A percentile compares a stretch with the other conserved stretches of the same genome.
These are phyloP conservation scores for Penicillium bialowiezense DNA, from an alignment of 495 filamentous ascomycete genomes.

Conservation along the genomic window DNA sequence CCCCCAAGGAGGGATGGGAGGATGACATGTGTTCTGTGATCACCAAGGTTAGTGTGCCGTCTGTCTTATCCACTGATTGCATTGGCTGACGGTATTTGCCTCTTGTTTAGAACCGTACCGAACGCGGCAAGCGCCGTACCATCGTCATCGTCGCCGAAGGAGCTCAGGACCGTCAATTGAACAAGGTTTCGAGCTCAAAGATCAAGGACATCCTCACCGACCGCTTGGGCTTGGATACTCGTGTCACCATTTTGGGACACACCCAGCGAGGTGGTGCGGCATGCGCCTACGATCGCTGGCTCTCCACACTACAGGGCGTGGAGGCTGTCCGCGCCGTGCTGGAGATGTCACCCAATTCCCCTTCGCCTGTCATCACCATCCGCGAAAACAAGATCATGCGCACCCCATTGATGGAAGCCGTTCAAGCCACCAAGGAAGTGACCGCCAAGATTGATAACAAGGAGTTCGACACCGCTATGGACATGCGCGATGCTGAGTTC, in stretches of 20 bases:
- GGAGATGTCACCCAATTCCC: conserved; percentile 80
- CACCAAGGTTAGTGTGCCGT: conserved; percentile 56
- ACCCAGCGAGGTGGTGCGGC: conserved; percentile 92
- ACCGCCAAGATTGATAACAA: conserved; percentile 74
- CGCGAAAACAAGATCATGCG: conserved; percentile 97
- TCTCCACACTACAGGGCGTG: conserved; percentile 90
- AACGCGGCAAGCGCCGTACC: conserved; percentile 90
- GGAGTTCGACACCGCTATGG: conserved; percentile 84
- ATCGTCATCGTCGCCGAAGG: conserved; percentile 98
- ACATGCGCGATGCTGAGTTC: conserved; percentile 87
- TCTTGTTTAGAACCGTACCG: conserved; percentile 80
- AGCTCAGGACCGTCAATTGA: conserved; percentile 80
- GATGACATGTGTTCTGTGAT: conserved; percentile 84
- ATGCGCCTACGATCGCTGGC: conserved; percentile 90
- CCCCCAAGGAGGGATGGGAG: conserved; percentile 82
- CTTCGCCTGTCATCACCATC: conserved; percentile 92
- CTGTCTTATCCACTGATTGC: background rate
- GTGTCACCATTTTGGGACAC: conserved; percentile 93
- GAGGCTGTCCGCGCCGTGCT: conserved; percentile 97
- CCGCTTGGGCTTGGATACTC: conserved; percentile 78
- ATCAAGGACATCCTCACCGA: conserved; percentile 87
- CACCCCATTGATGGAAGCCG: conserved; percentile 84
- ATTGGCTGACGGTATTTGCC: background rate
- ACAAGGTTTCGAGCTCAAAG: conserved; percentile 73
- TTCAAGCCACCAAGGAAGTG: conserved; percentile 78